phyloP scores from a whole-genome alignment of 169 alveolate species.

The Plasmodium fragile region DNA sequence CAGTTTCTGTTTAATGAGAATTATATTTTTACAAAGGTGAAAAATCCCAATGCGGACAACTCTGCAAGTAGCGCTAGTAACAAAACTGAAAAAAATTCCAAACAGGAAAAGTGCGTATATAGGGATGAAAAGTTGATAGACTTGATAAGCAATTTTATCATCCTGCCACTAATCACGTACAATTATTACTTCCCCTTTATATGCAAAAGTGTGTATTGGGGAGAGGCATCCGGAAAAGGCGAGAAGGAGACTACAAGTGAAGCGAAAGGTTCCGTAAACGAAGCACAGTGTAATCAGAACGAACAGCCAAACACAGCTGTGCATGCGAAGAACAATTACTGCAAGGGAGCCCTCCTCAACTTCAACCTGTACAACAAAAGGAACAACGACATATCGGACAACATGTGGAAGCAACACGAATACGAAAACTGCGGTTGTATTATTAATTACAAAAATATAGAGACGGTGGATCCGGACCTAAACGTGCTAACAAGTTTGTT shows the following conservation, averaged over 20 bases:
- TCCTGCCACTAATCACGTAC: constrained; percentile 70
- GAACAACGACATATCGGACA: constrained; percentile 17
- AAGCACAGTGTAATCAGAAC: not conserved
- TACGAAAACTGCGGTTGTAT: constrained; percentile 76
- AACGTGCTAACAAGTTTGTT: constrained; percentile 52
- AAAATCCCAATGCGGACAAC: constrained; percentile 10
- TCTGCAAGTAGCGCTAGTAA: not conserved
- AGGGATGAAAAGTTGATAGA: constrained; percentile 76
- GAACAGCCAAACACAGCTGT: not conserved
- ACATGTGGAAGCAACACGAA: constrained; percentile 1
- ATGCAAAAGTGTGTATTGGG: constrained; percentile 42
- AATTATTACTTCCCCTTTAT: constrained; percentile 75
- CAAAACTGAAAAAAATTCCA: constrained; percentile 22
- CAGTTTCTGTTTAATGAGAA: constrained; percentile 75
- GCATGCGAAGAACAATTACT: constrained; percentile 25
- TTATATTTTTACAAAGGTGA: constrained; percentile 58
- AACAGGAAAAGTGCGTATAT: constrained; percentile 59
- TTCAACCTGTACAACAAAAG: constrained; percentile 44
- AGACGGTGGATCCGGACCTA: constrained; percentile 20
- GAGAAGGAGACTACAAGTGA: not conserved
- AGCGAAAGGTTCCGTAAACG: not conserved
- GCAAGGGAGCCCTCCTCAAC: constrained; percentile 60
- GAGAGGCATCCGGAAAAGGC: not conserved
- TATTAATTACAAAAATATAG: constrained; percentile 69
- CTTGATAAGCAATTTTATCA: constrained; percentile 66